Evolutionary conservation across 805 yeast species (phyloP), one percentile per base, ranked within the genome.

Genomic region (Myxozyma nipponensis): DNA sequence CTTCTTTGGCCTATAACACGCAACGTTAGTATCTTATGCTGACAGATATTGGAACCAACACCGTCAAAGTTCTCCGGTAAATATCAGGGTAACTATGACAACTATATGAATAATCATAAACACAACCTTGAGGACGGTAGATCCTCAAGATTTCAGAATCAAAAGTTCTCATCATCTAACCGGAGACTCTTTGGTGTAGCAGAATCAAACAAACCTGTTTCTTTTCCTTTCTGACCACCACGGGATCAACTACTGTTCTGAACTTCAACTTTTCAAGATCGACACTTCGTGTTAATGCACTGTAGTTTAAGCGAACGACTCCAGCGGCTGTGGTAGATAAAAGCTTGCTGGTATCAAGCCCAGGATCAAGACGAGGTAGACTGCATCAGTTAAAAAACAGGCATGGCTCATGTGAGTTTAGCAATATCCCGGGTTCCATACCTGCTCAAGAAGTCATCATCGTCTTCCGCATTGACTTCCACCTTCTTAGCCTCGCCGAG

Each of bases 181-280:
- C 25, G 26, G 19, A 25, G 38, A 43, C 26, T 21, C 37, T 7
- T 22, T 3, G 13, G 32, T 24, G 44, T 10, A 9, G 18, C 24
- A 32, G 19, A 39, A 17, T 25, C 19, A 23, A 38, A 49, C 61
- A 30, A 41, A 58, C 62, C 58, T 45, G 56, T 18, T 58, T 60
- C 47, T 62, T 56, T n/a, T 50, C 57, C n/a, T 56, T 56, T 49
- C 61, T 65, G 9, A 59, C 62, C 44, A 52, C 41, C 3, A 64
- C 59, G 7, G 72, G 69, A 39, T 67, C 69, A 4, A 45, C 60
- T 3, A 67, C 56, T 5, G 36, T 55, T 19, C 70, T 49, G 44
- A 64, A 59, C 9, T 40, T 38, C 6, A 42, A n/a, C 32, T 52
- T 39, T 22, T 26, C 41, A 15, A 28, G 5, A 19, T 18, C 28